Evolutionary conservation across 805 yeast species (phyloP).

Genomic region (Barnettozyma pratensis): DNA sequence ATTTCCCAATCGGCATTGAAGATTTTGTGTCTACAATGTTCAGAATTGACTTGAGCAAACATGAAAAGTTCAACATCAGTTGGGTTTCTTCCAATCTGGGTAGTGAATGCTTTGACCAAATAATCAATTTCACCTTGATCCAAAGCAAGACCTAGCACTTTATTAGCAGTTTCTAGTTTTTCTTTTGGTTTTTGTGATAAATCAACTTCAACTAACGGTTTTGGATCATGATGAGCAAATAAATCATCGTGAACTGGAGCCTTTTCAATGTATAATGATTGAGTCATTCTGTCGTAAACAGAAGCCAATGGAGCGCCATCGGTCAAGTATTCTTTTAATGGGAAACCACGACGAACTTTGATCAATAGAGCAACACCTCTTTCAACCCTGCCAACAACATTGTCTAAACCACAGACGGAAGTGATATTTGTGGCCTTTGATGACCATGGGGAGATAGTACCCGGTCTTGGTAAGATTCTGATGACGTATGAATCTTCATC

Average conservation of each 20-base stretch:
- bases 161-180: constrained; percentile 71
- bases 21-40: constrained; percentile 98
- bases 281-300: constrained; percentile 94
- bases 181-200: constrained; percentile 46
- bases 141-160: constrained; percentile 84
- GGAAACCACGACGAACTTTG: constrained; percentile 66
- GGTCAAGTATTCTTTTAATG: constrained; percentile 49
- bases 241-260: constrained; percentile 67
- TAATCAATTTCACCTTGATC: constrained; percentile 92
- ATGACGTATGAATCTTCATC: constrained; percentile 51
- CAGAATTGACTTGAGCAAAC: constrained; percentile 99
- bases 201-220: constrained; percentile 75
- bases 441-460: constrained; percentile 98
- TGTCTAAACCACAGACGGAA: constrained; percentile 76
- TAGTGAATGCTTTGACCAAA: constrained; percentile 74
- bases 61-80: constrained; percentile 97
- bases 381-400: constrained; percentile 76
- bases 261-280: constrained; percentile 50
- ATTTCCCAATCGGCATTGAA: constrained; percentile 98
- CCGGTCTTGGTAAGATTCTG: constrained; percentile 84
- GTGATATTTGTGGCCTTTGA: constrained; percentile 96
- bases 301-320: constrained; percentile 59
- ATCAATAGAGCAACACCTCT: constrained; percentile 80
- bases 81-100: constrained; percentile 77
- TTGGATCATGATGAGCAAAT: constrained; percentile 75